These are phyloP conservation scores for Lepidium sativum DNA, from an alignment of 345 rosid genomes.

Conservation along the genomic window DNA sequence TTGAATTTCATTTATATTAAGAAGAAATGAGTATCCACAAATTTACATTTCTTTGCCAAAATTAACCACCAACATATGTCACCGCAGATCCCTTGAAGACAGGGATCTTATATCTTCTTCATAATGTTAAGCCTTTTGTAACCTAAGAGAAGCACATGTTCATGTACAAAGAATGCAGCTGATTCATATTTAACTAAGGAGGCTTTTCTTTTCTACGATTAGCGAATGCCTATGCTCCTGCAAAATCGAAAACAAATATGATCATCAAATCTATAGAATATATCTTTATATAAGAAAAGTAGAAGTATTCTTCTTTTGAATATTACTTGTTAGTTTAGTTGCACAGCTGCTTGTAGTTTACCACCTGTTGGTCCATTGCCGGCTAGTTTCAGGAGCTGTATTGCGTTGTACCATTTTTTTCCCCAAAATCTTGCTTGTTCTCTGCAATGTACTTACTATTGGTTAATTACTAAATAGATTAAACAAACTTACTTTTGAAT, in stretches of 20 bases:
- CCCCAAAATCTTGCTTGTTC: constrained; percentile 24
- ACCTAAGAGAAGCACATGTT: neutral
- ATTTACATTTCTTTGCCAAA: constrained; percentile 8
- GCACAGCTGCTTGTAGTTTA: constrained; percentile 15
- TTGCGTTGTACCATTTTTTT: constrained; percentile 19
- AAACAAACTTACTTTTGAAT: too few relatives aligned
- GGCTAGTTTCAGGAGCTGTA: constrained; percentile 26
- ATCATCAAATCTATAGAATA: neutral
- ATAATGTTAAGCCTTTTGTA: constrained; percentile 4
- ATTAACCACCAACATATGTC: neutral
- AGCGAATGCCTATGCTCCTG: constrained; percentile 50
- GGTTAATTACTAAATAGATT: neutral
- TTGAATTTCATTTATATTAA: constrained; percentile 5
- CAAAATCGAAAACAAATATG: neutral
- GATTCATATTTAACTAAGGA: neutral
- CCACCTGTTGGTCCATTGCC: constrained; percentile 35
- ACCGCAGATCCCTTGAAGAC: neutral
- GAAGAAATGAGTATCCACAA: constrained; percentile 16
- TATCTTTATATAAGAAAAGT: neutral
- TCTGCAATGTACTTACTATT: constrained; percentile 23
- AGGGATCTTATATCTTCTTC: neutral
- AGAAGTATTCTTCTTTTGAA: neutral
- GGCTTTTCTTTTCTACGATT: constrained; percentile 5
- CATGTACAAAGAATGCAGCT: constrained; percentile 4
- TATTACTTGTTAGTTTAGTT: constrained; percentile 3